Evolutionary conservation across 371 early-diverging fungal genomes (phyloP).

Genomic region (Mucor saturninus): DNA sequence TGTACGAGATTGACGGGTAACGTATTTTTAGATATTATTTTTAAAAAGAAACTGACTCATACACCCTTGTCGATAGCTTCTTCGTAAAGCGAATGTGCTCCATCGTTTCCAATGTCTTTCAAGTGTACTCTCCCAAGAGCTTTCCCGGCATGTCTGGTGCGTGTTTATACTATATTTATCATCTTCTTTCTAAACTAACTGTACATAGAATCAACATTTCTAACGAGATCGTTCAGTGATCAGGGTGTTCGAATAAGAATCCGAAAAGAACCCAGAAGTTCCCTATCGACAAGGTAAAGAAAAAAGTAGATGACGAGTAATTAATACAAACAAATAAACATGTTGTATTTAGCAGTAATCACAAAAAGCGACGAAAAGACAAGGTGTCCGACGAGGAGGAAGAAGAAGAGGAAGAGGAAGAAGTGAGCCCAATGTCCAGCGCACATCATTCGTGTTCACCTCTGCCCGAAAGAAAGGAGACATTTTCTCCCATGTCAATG

Average conservation of each 20-base stretch:
- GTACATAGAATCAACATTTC: conserved; percentile 28
- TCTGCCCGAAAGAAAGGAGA: conserved; percentile 13
- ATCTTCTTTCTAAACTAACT: neutral
- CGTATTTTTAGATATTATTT: conserved; percentile 4
- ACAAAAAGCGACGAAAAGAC: conserved; percentile 12
- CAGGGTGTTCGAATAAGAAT: conserved; percentile 41
- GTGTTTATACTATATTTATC: neutral
- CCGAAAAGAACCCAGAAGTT: conserved; percentile 34
- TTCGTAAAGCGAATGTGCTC: conserved; percentile 36
- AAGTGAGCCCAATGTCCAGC: conserved; percentile 3
- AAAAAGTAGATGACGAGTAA: neutral
- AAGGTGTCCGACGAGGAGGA: conserved; percentile 13
- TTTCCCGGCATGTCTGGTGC: conserved; percentile 89
- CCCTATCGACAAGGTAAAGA: conserved; percentile 22
- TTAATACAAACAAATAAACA: neutral
- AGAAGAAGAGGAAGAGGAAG: neutral
- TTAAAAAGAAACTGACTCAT: neutral
- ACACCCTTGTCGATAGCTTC: conserved; percentile 2
- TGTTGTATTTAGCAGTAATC: neutral
- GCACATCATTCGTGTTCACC: conserved; percentile 15
- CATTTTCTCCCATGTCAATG: conserved; percentile 28
- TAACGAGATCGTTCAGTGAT: conserved; percentile 35
- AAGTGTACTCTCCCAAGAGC: conserved; percentile 28
- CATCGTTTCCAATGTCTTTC: conserved; percentile 51
- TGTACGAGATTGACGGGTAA: conserved; percentile 86